Base-by-base conservation (phyloP, 768 basidiomycete genomes). In the Pleurotus tuber-regium region DNA sequence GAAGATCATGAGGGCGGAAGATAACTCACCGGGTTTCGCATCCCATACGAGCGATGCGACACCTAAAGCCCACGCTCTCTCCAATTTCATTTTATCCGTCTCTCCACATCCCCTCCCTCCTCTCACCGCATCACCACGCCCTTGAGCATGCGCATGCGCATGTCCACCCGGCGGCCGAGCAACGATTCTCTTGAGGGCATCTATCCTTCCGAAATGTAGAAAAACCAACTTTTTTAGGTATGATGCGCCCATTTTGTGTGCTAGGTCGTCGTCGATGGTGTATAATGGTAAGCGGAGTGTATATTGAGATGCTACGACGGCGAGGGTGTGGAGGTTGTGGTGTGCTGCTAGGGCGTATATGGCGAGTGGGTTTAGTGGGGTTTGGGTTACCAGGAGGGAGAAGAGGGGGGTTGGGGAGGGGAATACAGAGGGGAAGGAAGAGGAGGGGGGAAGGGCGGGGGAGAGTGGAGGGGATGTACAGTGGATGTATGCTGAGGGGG, bases 41-140 rank as follows among this genome's bases (percentile, higher is more conserved):
- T 90, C 89, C 89, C 89, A 91, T 7, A 86, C 86, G 4, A 91
- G 77, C 67, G 89, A 90, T 9, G 89, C 88, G 2, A 84, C 81
- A 21, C 89, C 89, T 26, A 91, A 68, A 11, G 89, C 87, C 89
- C 89, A 91, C 4, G 89, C 89, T 39, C 89, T 70, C 10, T 86
- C 86, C 36, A 91, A 61, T 61, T 80, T 87, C 69, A 89, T 89
- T 69, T 91, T 89, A 60, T 88, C 84, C 0, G 75, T 66, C 59
- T 84, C 83, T 63, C 88, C 86, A 58, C 89, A 92, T 18, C 65
- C 62, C 3, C 73, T 59, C 0, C n/a, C n/a, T n/a, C n/a, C n/a
- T n/a, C n/a, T n/a, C n/a, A n/a, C n/a, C n/a, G n/a, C n/a, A n/a
- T n/a, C n/a, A n/a, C n/a, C n/a, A n/a, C n/a, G n/a, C n/a, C n/a